A percentile compares a stretch with the other conserved stretches of the same genome.
Conservation (phyloP, 768 basidiomycete genomes). For the Lactarius psammicola region DNA sequence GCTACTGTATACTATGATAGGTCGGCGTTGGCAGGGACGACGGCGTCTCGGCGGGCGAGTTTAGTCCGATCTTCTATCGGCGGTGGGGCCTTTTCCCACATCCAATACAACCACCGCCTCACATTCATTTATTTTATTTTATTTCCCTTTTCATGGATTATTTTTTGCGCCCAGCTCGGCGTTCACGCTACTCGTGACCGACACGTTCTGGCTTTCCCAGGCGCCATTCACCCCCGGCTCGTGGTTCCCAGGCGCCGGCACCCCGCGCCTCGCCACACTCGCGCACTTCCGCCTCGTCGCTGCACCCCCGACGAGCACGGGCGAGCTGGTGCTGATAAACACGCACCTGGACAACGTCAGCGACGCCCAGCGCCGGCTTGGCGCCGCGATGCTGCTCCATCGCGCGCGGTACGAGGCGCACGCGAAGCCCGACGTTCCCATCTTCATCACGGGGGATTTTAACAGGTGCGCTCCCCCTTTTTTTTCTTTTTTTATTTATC, state of each 20-base stretch:
- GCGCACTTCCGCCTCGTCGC: conserved; percentile 39
- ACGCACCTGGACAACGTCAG: conserved; percentile 56
- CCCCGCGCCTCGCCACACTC: conserved; percentile 48
- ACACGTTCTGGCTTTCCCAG: conserved; percentile 59
- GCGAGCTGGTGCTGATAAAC: conserved; percentile 46
- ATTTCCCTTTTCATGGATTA: no score
- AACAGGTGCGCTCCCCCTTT: conserved; percentile 35
- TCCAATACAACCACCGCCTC: no score
- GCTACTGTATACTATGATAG: conserved; percentile 31
- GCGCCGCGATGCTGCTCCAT: conserved; percentile 50
- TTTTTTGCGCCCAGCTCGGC: conserved; percentile 32
- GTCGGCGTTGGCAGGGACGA: conserved; percentile 65
- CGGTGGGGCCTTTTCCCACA: conserved; percentile 31
- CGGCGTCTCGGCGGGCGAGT: conserved; percentile 54
- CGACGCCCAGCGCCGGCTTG: conserved; percentile 50
- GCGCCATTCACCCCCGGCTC: conserved; percentile 49
- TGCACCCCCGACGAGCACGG: conserved; percentile 1
- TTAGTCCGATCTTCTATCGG: conserved; percentile 61
- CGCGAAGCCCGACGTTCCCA: conserved; percentile 34
- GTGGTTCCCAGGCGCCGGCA: conserved; percentile 51
- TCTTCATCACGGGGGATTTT: conserved; percentile 55
- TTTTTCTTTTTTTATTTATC: no score
- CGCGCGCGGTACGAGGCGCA: conserved; percentile 50
- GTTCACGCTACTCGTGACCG: conserved; percentile 41
- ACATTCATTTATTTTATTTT: not conserved